Evolutionary conservation across 768 basidiomycete genomes (phyloP), one percentile per base, ranked within the genome.

Genomic region (Podaxis rugospora): DNA sequence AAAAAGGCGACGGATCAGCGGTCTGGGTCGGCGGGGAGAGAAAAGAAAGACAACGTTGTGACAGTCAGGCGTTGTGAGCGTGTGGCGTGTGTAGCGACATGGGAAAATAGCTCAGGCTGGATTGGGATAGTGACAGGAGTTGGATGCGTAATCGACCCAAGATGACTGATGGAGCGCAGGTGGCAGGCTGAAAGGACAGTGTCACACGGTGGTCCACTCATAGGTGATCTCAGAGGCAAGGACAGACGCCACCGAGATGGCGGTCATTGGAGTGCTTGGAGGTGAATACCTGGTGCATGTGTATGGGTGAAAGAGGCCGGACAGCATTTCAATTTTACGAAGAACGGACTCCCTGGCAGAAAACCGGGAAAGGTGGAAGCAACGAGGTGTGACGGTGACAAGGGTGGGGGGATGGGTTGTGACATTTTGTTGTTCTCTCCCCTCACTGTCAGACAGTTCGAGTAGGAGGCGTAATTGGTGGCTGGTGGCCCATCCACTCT

Each of bases 371-470:
- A 23, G 13, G 39, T 52, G 57, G 50, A 42, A 28, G 50, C 57
- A 69, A 63, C 59, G 63, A 66, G 67, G 53, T 66, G 61, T 61
- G 60, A 59, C 59, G 0, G 59, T 60, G 59, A 60, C 59, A 10
- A 32, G 37, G 21, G 21, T 21, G 21, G 21, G 37, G 25, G 5
- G 25, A 35, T 62, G 59, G 25, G 53, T 51, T 56, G 59, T 64
- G 51, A 49, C 47, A 55, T 18, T 18, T 27, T 35, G 47, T 61
- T 52, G 58, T 63, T 60, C 52, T 59, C 56, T 63, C 64, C 64
- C 61, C 66, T 55, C 66, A 61, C 64, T 65, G 63, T 57, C 68
- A 65, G 65, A 63, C 67, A 68, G 66, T 64, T 10, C 36, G 35
- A 23, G 27, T 21, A 6, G 25, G 32, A 27, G 47, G 18, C 47